These are phyloP conservation scores for Phytophthora citrophthora DNA, from an alignment of 352 stramenopile genomes.

Conservation along the genomic window DNA sequence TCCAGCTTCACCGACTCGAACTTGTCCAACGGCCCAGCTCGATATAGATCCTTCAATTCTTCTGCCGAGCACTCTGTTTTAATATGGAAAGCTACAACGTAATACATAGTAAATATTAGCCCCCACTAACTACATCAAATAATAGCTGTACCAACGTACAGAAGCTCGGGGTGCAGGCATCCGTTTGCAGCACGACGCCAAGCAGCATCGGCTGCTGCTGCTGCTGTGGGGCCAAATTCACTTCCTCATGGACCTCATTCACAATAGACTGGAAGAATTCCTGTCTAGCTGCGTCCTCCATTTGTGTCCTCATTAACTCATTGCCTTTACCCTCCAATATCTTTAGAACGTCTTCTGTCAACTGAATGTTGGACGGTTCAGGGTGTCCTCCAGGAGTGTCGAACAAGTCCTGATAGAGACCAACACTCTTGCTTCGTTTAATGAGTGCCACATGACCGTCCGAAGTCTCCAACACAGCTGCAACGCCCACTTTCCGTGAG, in stretches of 20 bases:
- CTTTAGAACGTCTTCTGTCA: slow-evolving; percentile 41
- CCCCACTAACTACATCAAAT: background rate
- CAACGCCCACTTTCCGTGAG: slow-evolving; percentile 84
- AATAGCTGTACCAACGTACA: slow-evolving; percentile 39
- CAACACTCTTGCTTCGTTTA: slow-evolving; percentile 65
- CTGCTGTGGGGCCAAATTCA: slow-evolving; percentile 58
- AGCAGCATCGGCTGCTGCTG: slow-evolving; percentile 64
- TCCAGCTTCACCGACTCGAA: slow-evolving; percentile 69
- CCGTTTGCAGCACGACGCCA: slow-evolving; percentile 70
- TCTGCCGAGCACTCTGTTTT: slow-evolving; percentile 41
- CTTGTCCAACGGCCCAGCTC: slow-evolving; percentile 48
- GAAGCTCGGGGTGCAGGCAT: slow-evolving; percentile 82
- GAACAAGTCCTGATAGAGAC: slow-evolving; percentile 74
- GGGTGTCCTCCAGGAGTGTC: slow-evolving; percentile 85
- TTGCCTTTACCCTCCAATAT: slow-evolving; percentile 21
- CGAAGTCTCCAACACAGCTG: slow-evolving; percentile 65
- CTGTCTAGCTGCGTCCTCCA: slow-evolving; percentile 39
- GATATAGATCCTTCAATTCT: slow-evolving; percentile 51
- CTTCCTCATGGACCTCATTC: slow-evolving; percentile 80
- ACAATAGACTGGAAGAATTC: slow-evolving; percentile 80
- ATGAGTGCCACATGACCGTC: slow-evolving; percentile 74
- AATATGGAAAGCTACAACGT: slow-evolving; percentile 61
- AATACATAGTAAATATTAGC: background rate
- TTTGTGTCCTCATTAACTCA: background rate
- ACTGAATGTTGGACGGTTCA: slow-evolving; percentile 54